A percentile compares a stretch with the other conserved stretches of the same genome.
These are phyloP conservation scores for Collybia sordida DNA, from an alignment of 768 basidiomycete genomes.

Conservation along the genomic window DNA sequence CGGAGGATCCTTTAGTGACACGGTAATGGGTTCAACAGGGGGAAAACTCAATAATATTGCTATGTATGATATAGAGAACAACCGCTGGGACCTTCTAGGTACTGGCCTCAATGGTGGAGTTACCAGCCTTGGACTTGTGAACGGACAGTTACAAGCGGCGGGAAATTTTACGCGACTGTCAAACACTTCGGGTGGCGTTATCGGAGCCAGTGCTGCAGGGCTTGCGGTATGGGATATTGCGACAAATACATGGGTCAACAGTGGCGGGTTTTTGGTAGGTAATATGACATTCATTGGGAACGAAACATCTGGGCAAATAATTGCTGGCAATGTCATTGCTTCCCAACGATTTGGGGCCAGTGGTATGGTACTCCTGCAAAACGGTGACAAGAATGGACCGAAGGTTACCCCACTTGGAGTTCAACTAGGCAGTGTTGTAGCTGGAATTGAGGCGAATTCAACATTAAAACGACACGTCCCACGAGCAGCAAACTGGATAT, in stretches of 20 bases:
- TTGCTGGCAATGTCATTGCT: slow-evolving; percentile 66
- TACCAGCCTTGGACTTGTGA: slow-evolving; percentile 49
- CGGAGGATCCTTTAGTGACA: slow-evolving; percentile 86
- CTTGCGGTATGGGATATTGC: slow-evolving; percentile 75
- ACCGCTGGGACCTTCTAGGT: slow-evolving; percentile 67
- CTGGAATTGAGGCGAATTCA: slow-evolving; percentile 25
- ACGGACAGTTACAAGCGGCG: slow-evolving; percentile 57
- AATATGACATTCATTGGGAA: slow-evolving; percentile 70
- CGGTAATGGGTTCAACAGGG: slow-evolving; percentile 49
- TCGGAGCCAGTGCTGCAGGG: slow-evolving; percentile 49
- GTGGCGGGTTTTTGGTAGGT: slow-evolving; percentile 73
- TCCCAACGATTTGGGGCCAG: slow-evolving; percentile 68
- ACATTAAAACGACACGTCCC: slow-evolving; percentile 38
- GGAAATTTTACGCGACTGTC: slow-evolving; percentile 71
- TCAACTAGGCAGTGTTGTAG: slow-evolving; percentile 44
- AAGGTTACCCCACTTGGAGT: slow-evolving; percentile 60
- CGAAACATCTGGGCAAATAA: slow-evolving; percentile 60
- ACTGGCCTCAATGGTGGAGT: slow-evolving; percentile 81
- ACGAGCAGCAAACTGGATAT: slow-evolving; percentile 47
- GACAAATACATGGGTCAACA: slow-evolving; percentile 65
- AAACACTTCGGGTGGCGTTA: slow-evolving; percentile 25
- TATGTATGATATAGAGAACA: slow-evolving; percentile 63
- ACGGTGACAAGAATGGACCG: slow-evolving; percentile 56
- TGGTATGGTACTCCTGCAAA: slow-evolving; percentile 79
- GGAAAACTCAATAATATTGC: slow-evolving; percentile 62